Base-by-base conservation (phyloP, 2,329 filamentous ascomycete species). In the Trichoderma sp. region DNA sequence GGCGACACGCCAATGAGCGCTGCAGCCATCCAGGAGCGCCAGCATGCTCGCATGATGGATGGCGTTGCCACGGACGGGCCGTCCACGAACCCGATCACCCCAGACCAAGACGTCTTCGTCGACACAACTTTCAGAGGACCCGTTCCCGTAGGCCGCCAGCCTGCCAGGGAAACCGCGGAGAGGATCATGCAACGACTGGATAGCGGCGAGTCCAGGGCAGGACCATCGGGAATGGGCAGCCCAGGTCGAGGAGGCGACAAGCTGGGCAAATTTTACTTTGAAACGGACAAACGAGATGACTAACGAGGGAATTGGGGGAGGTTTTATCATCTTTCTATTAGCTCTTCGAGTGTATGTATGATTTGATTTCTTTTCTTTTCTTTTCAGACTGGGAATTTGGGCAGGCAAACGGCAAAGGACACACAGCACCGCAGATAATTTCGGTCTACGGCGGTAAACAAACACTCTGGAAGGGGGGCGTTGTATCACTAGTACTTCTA, bases 31-130 rank as follows among this genome's bases (percentile, higher is more conserved):
- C 83, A 85, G 69, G 87, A 90, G 78, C 82, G 86, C 61, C 81
- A 86, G 3, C 89, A 92, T 76, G 89, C 90, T 21, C 86, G 88
- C 66, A 90, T 91, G 85, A 83, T 92, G 71, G 90, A 93, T 77
- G 91, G 90, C 1, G 86, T 92, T 53, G 88, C 89, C 1, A 80
- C 83, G 3, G 91, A 91, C 76, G 85, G 88, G 43, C 79, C 84
- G 4, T 79, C 79, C 43, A 80, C 84, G 6, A 82, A 83, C 39
- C 85, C 60, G 3, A 64, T 89, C 71, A 82, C 83, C 32, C 78
- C 81, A 12, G 84, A 86, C 53, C 86, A 89, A 73, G 85, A 86
- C 66, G 79, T 82, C 11, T 89, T 91, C 73, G 85, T 92, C 28
- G 91, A 93, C 79, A 92, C 90, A 3, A 91, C 90, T 1, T 86